Evolutionary conservation across 106 monocot genomes (phyloP).

Genomic region (Narthecium ossifragum): DNA sequence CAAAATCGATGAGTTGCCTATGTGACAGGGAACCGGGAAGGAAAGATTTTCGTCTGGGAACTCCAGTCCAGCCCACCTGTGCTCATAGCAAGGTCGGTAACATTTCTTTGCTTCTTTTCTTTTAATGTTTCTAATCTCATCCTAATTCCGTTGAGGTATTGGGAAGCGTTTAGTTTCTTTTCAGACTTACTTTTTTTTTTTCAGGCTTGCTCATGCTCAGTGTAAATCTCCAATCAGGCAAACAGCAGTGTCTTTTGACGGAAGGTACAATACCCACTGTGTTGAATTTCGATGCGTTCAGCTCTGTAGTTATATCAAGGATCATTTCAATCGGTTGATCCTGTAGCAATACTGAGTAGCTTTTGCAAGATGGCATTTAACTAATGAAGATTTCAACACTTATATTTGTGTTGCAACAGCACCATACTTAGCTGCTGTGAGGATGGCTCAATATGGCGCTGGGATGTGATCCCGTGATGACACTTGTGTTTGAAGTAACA

Average conservation of each 20-base stretch:
- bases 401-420: slow-evolving; percentile 25
- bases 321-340: too few species aligned
- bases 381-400: too few species aligned
- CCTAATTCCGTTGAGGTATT: too few species aligned
- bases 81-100: slow-evolving; percentile 59
- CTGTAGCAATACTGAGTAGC: too few species aligned
- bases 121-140: too few species aligned
- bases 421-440: slow-evolving; percentile 91
- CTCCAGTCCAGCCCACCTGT: slow-evolving; percentile 88
- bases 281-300: too few species aligned
- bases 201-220: slow-evolving; percentile 75
- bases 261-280: slow-evolving; percentile 43
- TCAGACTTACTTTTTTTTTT: neutral
- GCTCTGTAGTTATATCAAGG: too few species aligned
- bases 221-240: slow-evolving; percentile 90
- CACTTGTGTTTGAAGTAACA: too few species aligned
- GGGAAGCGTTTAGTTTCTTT: neutral
- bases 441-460: slow-evolving; percentile 96
- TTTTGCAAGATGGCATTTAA: too few species aligned
- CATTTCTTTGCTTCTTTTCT: neutral
- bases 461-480: slow-evolving; percentile 59
- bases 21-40: slow-evolving; percentile 93
- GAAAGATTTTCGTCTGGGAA: slow-evolving; percentile 80
- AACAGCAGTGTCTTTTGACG: slow-evolving; percentile 93
- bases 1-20: too few species aligned